Conservation (phyloP, 805 yeast species). For the Candida cerambycidarum region DNA sequence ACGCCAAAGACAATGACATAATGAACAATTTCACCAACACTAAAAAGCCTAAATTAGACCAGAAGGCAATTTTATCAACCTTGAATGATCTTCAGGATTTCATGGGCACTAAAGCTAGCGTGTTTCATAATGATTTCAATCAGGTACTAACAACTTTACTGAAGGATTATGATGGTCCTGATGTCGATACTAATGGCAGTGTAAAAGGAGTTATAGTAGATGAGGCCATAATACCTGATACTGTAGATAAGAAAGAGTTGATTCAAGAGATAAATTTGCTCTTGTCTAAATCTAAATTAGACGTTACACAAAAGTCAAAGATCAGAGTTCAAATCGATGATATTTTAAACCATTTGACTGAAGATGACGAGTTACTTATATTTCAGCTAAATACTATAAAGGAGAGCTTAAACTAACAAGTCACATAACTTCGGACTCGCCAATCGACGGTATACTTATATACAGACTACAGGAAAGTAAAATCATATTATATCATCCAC, state of each 20-base stretch:
- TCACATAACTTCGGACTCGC: too few species aligned
- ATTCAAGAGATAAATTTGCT: conserved; percentile 10
- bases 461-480: too few species aligned
- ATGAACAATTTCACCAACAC: conserved; percentile 10
- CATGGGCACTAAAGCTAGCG: conserved; percentile 18
- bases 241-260: conserved; percentile 11
- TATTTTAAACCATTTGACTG: neutral
- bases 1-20: conserved; percentile 7
- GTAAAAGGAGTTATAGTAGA: conserved; percentile 15
- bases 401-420: too few species aligned
- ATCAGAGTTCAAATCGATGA: neutral
- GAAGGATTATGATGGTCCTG: conserved; percentile 11
- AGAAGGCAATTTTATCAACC: conserved; percentile 19
- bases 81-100: conserved; percentile 26
- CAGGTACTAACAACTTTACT: conserved; percentile 17
- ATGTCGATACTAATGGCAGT: conserved; percentile 19
- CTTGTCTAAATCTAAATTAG: neutral
- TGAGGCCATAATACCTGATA: conserved; percentile 7
- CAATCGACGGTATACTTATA: too few species aligned
- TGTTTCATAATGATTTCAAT: conserved; percentile 23
- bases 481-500: conserved; percentile 54
- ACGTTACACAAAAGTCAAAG: neutral
- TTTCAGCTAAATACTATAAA: conserved; percentile 2
- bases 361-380: conserved; percentile 2
- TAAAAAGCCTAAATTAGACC: conserved; percentile 11